These are phyloP conservation scores for Elsinoe australis DNA, from an alignment of 2,329 filamentous ascomycete genomes.

Conservation along the genomic window DNA sequence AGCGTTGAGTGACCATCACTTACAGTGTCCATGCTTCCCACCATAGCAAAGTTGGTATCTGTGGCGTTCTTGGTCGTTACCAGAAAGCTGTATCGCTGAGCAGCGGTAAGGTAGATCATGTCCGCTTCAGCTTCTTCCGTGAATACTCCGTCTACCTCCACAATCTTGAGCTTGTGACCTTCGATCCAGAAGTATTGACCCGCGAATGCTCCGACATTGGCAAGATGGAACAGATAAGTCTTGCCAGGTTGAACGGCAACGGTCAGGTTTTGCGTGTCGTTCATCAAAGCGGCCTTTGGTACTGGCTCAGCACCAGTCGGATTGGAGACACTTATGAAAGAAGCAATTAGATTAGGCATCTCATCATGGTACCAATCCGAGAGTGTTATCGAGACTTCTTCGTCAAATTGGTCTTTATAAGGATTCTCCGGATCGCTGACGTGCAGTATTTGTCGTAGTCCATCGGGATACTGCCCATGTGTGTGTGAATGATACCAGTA, in stretches of 20 bases:
- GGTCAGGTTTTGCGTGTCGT: constrained; percentile 47
- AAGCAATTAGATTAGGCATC: constrained; percentile 43
- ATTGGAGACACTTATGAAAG: constrained; percentile 49
- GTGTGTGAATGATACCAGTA: constrained; percentile 65
- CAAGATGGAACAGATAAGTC: constrained; percentile 58
- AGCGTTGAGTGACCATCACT: background rate
- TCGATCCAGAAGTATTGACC: constrained; percentile 66
- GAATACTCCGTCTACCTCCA: constrained; percentile 63
- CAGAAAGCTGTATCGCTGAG: constrained; percentile 63
- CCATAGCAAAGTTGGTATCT: constrained; percentile 53
- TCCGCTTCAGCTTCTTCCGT: constrained; percentile 53
- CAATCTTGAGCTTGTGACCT: constrained; percentile 55
- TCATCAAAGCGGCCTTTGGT: constrained; percentile 57
- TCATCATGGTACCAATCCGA: constrained; percentile 65
- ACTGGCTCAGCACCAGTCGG: constrained; percentile 58
- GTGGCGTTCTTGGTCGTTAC: constrained; percentile 53
- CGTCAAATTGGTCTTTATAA: constrained; percentile 47
- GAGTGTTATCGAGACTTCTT: constrained; percentile 59
- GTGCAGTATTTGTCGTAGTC: constrained; percentile 58
- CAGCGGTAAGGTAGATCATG: constrained; percentile 59
- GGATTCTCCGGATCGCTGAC: constrained; percentile 53
- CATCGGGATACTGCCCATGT: constrained; percentile 58
- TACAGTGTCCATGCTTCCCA: constrained; percentile 22
- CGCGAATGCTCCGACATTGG: constrained; percentile 60
- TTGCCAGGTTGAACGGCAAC: constrained; percentile 44